Percentiles rank a stretch among this genome's conserved stretches.
These are phyloP conservation scores for Neofusicoccum sp. DNA, from an alignment of 2,329 filamentous ascomycete genomes.

Conservation along the genomic window DNA sequence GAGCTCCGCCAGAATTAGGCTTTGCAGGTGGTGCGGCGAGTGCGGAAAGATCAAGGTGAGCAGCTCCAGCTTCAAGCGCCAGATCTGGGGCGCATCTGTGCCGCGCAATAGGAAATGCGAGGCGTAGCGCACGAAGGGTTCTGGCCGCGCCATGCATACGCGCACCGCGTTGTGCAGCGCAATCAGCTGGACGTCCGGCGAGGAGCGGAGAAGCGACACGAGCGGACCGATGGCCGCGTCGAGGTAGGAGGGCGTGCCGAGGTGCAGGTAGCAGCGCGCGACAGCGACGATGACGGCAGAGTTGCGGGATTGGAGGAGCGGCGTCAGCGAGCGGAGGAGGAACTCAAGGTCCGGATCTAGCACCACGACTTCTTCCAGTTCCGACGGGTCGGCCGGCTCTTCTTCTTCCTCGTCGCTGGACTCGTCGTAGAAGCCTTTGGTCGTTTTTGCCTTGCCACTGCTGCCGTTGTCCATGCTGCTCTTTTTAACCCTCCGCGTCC, in stretches of 20 bases:
- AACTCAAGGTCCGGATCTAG: constrained; percentile 81
- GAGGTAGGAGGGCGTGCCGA: constrained; percentile 77
- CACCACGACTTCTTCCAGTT: constrained; percentile 57
- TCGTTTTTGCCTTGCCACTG: constrained; percentile 38
- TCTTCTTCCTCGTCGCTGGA: constrained; percentile 45
- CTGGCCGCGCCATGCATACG: constrained; percentile 74
- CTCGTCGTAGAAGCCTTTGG: constrained; percentile 81
- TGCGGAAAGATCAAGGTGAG: constrained; percentile 89
- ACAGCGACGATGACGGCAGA: constrained; percentile 89
- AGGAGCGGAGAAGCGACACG: constrained; percentile 77
- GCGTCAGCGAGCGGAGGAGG: constrained; percentile 73
- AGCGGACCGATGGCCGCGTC: constrained; percentile 76
- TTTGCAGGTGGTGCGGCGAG: constrained; percentile 71
- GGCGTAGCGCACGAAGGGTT: constrained; percentile 81
- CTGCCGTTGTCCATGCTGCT: constrained; percentile 34
- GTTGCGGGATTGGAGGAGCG: constrained; percentile 89
- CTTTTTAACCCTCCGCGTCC: constrained; percentile 58
- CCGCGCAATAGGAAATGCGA: constrained; percentile 85
- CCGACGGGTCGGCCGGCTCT: constrained; percentile 43
- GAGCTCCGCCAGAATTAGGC: constrained; percentile 84
- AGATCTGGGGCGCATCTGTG: constrained; percentile 76
- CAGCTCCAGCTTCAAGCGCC: constrained; percentile 88
- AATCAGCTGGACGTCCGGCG: constrained; percentile 83
- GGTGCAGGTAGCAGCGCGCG: constrained; percentile 76
- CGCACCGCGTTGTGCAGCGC: constrained; percentile 93